Conservation (phyloP, 208 protist species). For the Vickermania spadyakhi region DNA sequence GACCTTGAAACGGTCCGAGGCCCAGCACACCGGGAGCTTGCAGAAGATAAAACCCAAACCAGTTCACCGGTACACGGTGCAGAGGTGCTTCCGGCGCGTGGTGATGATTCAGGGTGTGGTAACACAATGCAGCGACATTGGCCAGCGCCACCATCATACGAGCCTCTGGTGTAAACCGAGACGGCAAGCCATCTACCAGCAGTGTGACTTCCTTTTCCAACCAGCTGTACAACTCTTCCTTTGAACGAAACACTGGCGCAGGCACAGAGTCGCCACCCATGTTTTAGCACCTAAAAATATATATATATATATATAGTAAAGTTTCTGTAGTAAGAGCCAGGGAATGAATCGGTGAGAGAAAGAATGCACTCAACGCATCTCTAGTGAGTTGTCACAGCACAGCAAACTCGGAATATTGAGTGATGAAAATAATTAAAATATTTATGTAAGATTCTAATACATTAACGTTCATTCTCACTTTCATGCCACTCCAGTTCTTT, state of each 20-base stretch:
- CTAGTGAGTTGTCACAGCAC: no score
- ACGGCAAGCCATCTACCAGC: conserved; percentile 32
- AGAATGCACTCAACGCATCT: no score
- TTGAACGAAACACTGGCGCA: conserved; percentile 26
- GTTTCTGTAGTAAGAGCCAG: no score
- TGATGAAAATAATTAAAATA: no score
- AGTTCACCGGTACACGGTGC: conserved; percentile 66
- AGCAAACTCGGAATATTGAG: no score
- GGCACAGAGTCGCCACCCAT: conserved; percentile 2
- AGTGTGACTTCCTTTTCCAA: conserved; percentile 34
- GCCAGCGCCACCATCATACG: conserved; percentile 56
- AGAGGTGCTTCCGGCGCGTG: conserved; percentile 32
- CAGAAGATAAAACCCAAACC: conserved; percentile 92
- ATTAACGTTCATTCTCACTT: no score
- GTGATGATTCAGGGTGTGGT: conserved; percentile 65
- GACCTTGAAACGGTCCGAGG: conserved; percentile 93
- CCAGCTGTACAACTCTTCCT: conserved; percentile 54
- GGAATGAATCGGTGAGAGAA: no score
- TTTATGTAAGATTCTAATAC: no score
- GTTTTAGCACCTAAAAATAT: no score
- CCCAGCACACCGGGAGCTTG: conserved; percentile 54
- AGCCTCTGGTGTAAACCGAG: conserved; percentile 36
- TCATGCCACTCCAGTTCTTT: no score
- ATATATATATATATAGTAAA: no score
- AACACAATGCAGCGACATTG: conserved; percentile 77